Base-by-base conservation (phyloP, 2,329 filamentous ascomycete genomes). In the Neophaeococcomyces aloes region DNA sequence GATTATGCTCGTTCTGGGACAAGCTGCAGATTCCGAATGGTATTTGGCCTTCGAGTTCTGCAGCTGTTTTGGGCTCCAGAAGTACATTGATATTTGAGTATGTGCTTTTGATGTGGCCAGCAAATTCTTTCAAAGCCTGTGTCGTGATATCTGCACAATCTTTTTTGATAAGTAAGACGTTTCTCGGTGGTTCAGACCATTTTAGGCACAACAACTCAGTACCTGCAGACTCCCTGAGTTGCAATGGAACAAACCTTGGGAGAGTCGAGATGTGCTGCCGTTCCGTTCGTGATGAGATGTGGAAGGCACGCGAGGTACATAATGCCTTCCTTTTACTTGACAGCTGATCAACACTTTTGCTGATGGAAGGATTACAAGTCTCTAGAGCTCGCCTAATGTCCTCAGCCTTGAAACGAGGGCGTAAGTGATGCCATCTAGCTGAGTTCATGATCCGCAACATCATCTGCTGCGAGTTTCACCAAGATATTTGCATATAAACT, bases 1-100 rank as follows among this genome's bases (percentile, higher is more conserved):
- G 38, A 36, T 47, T 52, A 37, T 47, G 38, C 29, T 48, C 30
- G 2, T 29, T 38, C 8, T 36, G 41, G 13, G 23, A 5, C 4
- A 32, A 27, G 23, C 33, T 44, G 27, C 34, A 44, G 32, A 44
- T 38, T 6, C 29, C 27, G 33, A 46, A 47, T 6, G 48, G 48
- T 5, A 52, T 29, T 6, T 48, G 42, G 23, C 35, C 69, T 60
- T 93, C 84, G 25, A 95, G 68, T 47, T 80, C 72, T 4, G 73
- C 61, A 2, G 89, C 87, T 13, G 87, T 78, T 38, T 78, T 72
- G 2, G 75, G 79, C 63, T 96, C 91, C 53, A 96, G 79, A 8
- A 96, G 76, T 38, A 96, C 71, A 56, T 86, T 83, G 50, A 88
- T 76, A 41, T 76, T 76, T 1, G 86, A 81, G 61, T 96, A 95